phyloP scores from a whole-genome alignment of 805 yeast species.

The Cyberlindnera amylophila region DNA sequence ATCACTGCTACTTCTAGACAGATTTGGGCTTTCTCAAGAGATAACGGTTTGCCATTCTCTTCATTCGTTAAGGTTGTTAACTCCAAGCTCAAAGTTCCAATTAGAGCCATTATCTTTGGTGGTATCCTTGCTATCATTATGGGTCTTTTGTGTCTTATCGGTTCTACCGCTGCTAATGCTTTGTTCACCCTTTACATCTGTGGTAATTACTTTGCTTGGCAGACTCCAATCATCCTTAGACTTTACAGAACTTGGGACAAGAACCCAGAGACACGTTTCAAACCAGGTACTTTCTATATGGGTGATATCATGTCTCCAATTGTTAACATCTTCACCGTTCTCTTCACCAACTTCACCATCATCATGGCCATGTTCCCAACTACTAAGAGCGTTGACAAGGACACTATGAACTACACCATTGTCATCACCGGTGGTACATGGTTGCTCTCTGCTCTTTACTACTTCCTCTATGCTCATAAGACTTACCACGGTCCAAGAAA shows the following conservation, averaged over 20 bases:
- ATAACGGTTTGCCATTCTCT: slow-evolving; percentile 67
- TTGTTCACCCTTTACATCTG: slow-evolving; percentile 42
- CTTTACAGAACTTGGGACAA: slow-evolving; percentile 17
- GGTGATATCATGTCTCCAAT: slow-evolving; percentile 47
- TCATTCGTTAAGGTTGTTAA: slow-evolving; percentile 54
- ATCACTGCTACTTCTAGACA: slow-evolving; percentile 64
- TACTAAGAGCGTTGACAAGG: slow-evolving; percentile 32
- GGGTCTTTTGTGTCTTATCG: slow-evolving; percentile 40
- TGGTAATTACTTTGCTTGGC: slow-evolving; percentile 42
- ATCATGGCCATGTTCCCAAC: slow-evolving; percentile 60
- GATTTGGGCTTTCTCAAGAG: slow-evolving; percentile 74
- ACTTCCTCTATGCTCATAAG: slow-evolving; percentile 47
- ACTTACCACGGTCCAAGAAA: slow-evolving; percentile 54
- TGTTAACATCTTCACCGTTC: slow-evolving; percentile 43
- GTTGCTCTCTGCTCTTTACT: slow-evolving; percentile 51
- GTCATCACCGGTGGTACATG: slow-evolving; percentile 63
- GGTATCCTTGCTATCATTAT: slow-evolving; percentile 34
- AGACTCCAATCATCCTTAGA: slow-evolving; percentile 35
- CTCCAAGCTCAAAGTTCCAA: slow-evolving; percentile 53
- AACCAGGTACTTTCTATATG: slow-evolving; percentile 64
- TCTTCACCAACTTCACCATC: slow-evolving; percentile 51
- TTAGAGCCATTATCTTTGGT: slow-evolving; percentile 52
- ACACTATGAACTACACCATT: slow-evolving; percentile 67
- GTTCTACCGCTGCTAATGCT: slow-evolving; percentile 41
- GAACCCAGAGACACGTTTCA: slow-evolving; percentile 33